Conservation (phyloP, 164 flowering plant genomes). For the Vitis rotundifolia region DNA sequence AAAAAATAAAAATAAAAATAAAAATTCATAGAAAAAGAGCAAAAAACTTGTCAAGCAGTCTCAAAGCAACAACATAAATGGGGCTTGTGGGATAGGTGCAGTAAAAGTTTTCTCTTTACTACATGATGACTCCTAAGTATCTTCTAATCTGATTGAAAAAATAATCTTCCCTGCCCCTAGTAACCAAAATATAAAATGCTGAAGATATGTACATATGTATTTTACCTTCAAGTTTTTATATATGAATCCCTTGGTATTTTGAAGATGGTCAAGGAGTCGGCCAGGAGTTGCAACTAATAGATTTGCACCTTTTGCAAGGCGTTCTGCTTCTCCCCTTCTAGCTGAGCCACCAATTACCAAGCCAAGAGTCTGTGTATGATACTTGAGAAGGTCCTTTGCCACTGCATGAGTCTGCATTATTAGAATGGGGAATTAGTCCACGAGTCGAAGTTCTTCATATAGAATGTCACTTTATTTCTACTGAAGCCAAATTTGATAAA, state of each 20-base stretch:
- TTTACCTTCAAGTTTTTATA: slow-evolving; percentile 78
- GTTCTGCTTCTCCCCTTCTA: slow-evolving; percentile 86
- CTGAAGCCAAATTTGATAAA: neutral
- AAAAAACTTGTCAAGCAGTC: too few species aligned
- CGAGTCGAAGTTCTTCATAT: neutral
- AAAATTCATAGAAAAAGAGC: too few species aligned
- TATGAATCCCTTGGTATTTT: slow-evolving; percentile 82
- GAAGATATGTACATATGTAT: neutral
- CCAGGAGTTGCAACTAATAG: slow-evolving; percentile 94
- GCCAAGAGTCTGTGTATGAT: slow-evolving; percentile 87
- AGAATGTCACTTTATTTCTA: neutral
- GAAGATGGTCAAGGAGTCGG: slow-evolving; percentile 95
- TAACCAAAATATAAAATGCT: too few species aligned
- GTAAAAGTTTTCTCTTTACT: too few species aligned
- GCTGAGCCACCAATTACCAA: slow-evolving; percentile 87
- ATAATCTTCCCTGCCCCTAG: too few species aligned
- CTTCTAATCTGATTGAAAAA: too few species aligned
- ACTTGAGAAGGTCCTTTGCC: slow-evolving; percentile 85
- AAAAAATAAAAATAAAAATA: too few species aligned
- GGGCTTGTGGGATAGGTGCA: too few species aligned
- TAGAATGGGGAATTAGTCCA: neutral
- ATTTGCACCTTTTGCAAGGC: slow-evolving; percentile 83
- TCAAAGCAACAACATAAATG: too few species aligned
- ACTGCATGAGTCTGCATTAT: slow-evolving; percentile 83
- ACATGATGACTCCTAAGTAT: too few species aligned